Evolutionary conservation across 441 rosid species (phyloP).

Genomic region (Isatis lusitanica): DNA sequence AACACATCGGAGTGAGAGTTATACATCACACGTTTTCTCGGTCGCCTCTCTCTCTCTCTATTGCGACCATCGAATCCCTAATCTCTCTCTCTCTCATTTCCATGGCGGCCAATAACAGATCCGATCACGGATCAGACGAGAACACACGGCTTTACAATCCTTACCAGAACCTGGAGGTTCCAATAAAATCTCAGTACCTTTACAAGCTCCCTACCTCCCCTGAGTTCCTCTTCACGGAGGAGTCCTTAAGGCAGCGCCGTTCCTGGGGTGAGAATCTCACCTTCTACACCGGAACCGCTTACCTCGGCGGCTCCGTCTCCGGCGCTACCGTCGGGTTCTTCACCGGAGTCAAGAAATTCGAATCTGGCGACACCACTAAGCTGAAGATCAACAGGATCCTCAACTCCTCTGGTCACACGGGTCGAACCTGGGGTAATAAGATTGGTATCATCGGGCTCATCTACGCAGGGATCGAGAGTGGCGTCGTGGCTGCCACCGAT

Average conservation of each 20-base stretch:
- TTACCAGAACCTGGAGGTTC: slow-evolving; percentile 65
- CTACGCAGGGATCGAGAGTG: slow-evolving; percentile 81
- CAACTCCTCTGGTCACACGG: slow-evolving; percentile 76
- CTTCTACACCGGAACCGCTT: slow-evolving; percentile 83
- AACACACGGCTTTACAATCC: slow-evolving; percentile 81
- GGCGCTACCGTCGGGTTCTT: slow-evolving; percentile 62
- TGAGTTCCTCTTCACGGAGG: slow-evolving; percentile 87
- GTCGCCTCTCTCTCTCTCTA: background rate
- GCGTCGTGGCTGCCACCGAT: slow-evolving; percentile 58
- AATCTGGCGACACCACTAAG: slow-evolving; percentile 73
- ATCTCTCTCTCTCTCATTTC: background rate
- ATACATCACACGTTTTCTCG: slow-evolving; percentile 17
- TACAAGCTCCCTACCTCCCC: slow-evolving; percentile 94
- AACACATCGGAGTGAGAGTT: slow-evolving; percentile 16
- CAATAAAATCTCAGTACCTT: slow-evolving; percentile 46
- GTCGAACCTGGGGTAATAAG: slow-evolving; percentile 82
- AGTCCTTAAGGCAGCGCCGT: slow-evolving; percentile 77
- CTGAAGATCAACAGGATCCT: slow-evolving; percentile 75
- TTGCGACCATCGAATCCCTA: slow-evolving; percentile 6
- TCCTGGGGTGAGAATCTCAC: slow-evolving; percentile 97
- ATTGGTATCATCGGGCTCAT: slow-evolving; percentile 78
- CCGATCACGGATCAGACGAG: slow-evolving; percentile 45
- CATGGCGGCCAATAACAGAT: slow-evolving; percentile 37
- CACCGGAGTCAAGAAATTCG: slow-evolving; percentile 66
- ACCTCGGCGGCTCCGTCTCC: slow-evolving; percentile 61